These are phyloP conservation scores for Fusarium mexicanum DNA, from an alignment of 2,329 filamentous ascomycete species.

Conservation along the genomic window DNA sequence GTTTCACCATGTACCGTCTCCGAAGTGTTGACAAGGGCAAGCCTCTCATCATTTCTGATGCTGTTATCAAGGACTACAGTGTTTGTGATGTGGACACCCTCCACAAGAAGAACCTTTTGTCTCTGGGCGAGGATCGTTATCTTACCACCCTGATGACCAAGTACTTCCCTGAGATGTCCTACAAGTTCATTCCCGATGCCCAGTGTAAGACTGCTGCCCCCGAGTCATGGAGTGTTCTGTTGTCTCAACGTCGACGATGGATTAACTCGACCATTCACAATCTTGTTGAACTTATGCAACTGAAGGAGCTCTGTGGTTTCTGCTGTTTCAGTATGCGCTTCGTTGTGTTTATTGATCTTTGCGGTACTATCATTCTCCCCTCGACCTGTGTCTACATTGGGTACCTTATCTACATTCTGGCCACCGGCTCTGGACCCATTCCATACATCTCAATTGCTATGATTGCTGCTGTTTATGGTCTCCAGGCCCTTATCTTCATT, in stretches of 20 bases:
- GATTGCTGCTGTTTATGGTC: constrained; percentile 90
- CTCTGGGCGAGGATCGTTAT: constrained; percentile 96
- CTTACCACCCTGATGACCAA: constrained; percentile 98
- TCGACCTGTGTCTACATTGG: constrained; percentile 87
- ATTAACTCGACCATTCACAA: constrained; percentile 99
- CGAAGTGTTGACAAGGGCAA: constrained; percentile 93
- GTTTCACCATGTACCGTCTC: constrained; percentile 99
- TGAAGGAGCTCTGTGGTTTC: constrained; percentile 97
- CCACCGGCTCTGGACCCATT: constrained; percentile 76
- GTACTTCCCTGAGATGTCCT: constrained; percentile 94
- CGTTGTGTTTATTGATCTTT: constrained; percentile 92
- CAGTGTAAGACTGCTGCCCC: constrained; percentile 94
- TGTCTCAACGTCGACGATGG: constrained; percentile 99
- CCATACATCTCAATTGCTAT: constrained; percentile 89
- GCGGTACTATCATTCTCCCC: constrained; percentile 90
- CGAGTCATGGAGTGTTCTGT: constrained; percentile 89
- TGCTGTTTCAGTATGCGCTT: constrained; percentile 99
- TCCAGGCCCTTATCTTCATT: constrained; percentile 96
- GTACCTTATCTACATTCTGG: constrained; percentile 85
- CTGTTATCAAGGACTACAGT: constrained; percentile 86
- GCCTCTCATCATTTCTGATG: constrained; percentile 91
- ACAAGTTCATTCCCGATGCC: constrained; percentile 94
- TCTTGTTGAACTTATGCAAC: constrained; percentile 85
- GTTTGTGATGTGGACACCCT: constrained; percentile 92
- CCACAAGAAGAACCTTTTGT: constrained; percentile 95